A percentile compares a stretch with the other conserved stretches of the same genome.
Evolutionary conservation across 768 basidiomycete genomes (phyloP).

Genomic region (Boletus rufocinnamomeus): DNA sequence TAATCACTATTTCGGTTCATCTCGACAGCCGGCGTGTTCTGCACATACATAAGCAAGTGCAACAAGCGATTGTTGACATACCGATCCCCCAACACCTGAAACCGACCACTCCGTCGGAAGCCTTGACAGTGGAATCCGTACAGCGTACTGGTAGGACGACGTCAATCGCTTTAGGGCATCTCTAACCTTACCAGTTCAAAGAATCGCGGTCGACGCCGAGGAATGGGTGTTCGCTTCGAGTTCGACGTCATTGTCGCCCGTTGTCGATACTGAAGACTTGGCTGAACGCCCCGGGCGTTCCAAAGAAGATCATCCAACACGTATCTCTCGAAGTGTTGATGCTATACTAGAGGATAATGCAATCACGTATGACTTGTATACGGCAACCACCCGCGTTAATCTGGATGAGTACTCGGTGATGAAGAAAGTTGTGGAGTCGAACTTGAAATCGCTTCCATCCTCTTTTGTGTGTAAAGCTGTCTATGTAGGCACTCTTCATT

Average conservation of each 20-base stretch:
- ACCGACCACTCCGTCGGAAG: neutral
- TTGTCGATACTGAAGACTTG: neutral
- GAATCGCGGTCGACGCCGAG: neutral
- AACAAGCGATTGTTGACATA: neutral
- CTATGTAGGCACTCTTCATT: conserved; percentile 4
- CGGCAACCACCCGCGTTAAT: conserved; percentile 5
- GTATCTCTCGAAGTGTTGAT: neutral
- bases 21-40: conserved; percentile 1
- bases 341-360: neutral
- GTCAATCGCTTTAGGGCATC: neutral
- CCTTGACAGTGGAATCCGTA: conserved; percentile 6
- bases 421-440: neutral
- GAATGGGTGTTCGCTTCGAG: conserved; percentile 2
- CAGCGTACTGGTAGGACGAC: conserved; percentile 2
- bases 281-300: neutral
- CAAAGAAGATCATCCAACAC: neutral
- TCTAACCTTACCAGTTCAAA: conserved; percentile 12
- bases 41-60: neutral
- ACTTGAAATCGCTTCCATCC: conserved; percentile 11
- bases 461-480: conserved; percentile 9
- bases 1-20: conserved; percentile 4
- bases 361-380: conserved; percentile 14
- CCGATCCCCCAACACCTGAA: neutral
- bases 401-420: conserved; percentile 4
- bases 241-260: neutral